Percentiles rank a stretch among this genome's conserved stretches.
These are phyloP conservation scores for Orbilia oligospora DNA, from an alignment of 2,329 filamentous ascomycete genomes.

Conservation along the genomic window DNA sequence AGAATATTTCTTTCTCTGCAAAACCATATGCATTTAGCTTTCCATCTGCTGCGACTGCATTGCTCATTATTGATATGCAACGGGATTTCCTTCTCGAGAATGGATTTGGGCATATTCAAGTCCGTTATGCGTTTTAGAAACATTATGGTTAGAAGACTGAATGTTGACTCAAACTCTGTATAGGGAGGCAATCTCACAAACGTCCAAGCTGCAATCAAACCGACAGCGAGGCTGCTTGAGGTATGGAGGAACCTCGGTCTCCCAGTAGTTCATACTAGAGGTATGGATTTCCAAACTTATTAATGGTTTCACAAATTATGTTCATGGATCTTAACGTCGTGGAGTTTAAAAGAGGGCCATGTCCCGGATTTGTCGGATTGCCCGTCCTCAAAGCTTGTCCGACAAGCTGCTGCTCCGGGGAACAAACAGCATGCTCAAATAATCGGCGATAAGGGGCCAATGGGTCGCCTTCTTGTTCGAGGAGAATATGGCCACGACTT, in stretches of 20 bases:
- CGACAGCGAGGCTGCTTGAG: slow-evolving; percentile 66
- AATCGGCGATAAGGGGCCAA: slow-evolving; percentile 72
- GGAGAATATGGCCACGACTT: slow-evolving; percentile 73
- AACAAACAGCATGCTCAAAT: slow-evolving; percentile 68
- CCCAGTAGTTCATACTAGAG: slow-evolving; percentile 70
- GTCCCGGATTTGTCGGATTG: slow-evolving; percentile 71
- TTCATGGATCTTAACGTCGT: not conserved
- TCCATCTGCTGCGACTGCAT: slow-evolving; percentile 68
- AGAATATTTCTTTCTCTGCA: slow-evolving; percentile 61
- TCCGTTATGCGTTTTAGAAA: slow-evolving; percentile 64
- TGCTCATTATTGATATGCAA: slow-evolving; percentile 72
- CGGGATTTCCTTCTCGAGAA: slow-evolving; percentile 70
- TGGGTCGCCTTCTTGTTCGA: slow-evolving; percentile 71
- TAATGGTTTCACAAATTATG: not conserved
- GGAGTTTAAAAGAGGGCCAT: slow-evolving; percentile 67
- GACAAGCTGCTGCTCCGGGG: slow-evolving; percentile 70
- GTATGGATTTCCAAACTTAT: slow-evolving; percentile 15
- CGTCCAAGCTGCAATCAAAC: slow-evolving; percentile 64
- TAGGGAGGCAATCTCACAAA: slow-evolving; percentile 59
- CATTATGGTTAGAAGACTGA: slow-evolving; percentile 63
- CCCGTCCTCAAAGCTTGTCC: slow-evolving; percentile 70
- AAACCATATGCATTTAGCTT: slow-evolving; percentile 71
- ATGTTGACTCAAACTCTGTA: not conserved
- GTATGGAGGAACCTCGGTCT: slow-evolving; percentile 68
- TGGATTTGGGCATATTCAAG: slow-evolving; percentile 72